Evolutionary conservation across 805 yeast genomes (phyloP).

Genomic region (Cyberlindnera amylophila): DNA sequence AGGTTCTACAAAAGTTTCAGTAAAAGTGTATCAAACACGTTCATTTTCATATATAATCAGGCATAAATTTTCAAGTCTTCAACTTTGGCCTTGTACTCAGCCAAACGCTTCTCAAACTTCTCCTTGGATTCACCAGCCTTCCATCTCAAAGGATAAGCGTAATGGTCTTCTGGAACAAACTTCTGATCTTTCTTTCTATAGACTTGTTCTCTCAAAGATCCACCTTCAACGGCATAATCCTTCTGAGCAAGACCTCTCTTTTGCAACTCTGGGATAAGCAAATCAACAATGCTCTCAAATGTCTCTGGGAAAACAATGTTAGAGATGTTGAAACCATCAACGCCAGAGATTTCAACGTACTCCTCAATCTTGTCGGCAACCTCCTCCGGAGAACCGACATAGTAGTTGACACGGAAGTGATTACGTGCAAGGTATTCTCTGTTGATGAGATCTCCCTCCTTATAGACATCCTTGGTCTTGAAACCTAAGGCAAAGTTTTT

Average conservation of each 20-base stretch:
- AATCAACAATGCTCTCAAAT: constrained; percentile 38
- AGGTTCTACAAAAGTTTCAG: no score
- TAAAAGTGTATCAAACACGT: no score
- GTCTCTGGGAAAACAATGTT: constrained; percentile 39
- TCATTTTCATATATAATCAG: no score
- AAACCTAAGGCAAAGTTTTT: constrained; percentile 30
- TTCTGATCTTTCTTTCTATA: constrained; percentile 23
- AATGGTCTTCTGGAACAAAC: constrained; percentile 24
- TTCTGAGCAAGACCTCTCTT: constrained; percentile 35
- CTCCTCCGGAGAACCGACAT: constrained; percentile 34
- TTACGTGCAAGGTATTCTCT: constrained; percentile 30
- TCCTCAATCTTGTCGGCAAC: constrained; percentile 41
- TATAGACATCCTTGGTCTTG: constrained; percentile 25
- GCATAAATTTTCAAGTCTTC: constrained; percentile 9
- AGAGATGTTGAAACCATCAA: constrained; percentile 42
- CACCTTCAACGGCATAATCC: constrained; percentile 28
- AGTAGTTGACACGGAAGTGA: constrained; percentile 23
- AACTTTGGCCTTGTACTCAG: constrained; percentile 9
- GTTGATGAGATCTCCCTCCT: constrained; percentile 26
- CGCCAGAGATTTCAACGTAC: constrained; percentile 37
- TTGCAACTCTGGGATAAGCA: constrained; percentile 35
- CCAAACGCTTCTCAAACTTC: constrained; percentile 26
- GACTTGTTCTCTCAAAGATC: constrained; percentile 36
- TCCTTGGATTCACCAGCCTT: constrained; percentile 28
- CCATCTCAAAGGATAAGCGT: constrained; percentile 23